Evolutionary conservation across 2,329 filamentous ascomycete genomes (phyloP), one percentile per base, ranked within the genome.

Genomic region (Cordyceps fumosorosea): DNA sequence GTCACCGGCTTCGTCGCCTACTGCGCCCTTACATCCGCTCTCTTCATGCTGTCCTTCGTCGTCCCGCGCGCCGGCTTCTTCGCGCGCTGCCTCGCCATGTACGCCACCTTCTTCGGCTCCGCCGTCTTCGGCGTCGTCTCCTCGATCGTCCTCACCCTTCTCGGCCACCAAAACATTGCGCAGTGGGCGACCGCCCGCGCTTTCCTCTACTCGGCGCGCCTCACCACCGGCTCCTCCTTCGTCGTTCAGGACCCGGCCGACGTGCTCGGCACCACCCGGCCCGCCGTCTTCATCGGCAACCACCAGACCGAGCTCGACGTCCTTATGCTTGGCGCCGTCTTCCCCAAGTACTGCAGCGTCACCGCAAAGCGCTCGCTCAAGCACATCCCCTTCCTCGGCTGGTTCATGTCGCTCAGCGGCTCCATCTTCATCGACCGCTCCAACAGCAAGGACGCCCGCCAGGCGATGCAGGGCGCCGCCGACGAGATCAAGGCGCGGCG

Each of bases 281-380:
- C 95, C 0, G 93, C 91, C 62, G 89, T 99, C 62, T 93, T 99
- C 71, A 82, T 99, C 68, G 90, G 89, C 47, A 98, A 98, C 77
- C 95, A 99, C 78, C 95, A 99, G 82, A 91, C 90, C 24, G 95
- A 98, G 78, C 85, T 99, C 67, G 95, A 99, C 72, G 90, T 99
- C 47, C 82, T 96, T 64, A 89, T 97, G 85, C 84, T 99, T 32
- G 95, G 92, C 65, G 80, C 82, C 75, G 85, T 96, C 70, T 98
- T 97, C 77, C 95, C 95, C 54, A 87, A 86, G 70, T 92, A 96
- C 81, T 96, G 90, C 80, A 92, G 88, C 70, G 89, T 99, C 64
- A 97, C 93, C 26, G 93, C 93, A 53, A 99, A 99, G 83, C 87
- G 87, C 70, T 89, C 86, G 61, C 79, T 99, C 71, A 89, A 88